phyloP scores from a whole-genome alignment of 257 asterid species.

The Solanum clarkiae region DNA sequence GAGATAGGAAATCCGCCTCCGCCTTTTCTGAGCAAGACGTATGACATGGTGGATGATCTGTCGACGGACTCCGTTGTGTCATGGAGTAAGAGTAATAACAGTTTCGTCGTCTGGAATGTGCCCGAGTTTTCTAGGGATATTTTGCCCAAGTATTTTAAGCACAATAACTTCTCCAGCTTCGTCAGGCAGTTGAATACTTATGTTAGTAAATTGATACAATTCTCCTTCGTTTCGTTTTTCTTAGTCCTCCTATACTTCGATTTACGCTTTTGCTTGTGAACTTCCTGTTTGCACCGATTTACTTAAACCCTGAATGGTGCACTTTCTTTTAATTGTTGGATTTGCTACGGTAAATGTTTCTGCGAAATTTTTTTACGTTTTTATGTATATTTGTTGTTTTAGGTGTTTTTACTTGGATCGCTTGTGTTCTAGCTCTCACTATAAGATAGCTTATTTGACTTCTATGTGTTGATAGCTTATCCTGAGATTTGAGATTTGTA shows the following conservation, averaged over 20 bases:
- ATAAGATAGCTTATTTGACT: background rate
- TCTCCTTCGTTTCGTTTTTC: background rate
- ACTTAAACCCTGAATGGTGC: background rate
- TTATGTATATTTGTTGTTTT: background rate
- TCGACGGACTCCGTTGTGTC: slow-evolving; percentile 57
- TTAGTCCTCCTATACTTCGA: background rate
- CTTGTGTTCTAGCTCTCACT: background rate
- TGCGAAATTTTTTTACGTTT: background rate
- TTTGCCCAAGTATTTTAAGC: slow-evolving; percentile 70
- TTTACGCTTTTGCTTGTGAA: background rate
- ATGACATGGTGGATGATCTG: slow-evolving; percentile 76
- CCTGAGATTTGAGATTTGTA: background rate
- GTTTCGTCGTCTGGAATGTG: slow-evolving; percentile 64
- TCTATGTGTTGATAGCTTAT: background rate
- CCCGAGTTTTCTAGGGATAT: slow-evolving; percentile 42
- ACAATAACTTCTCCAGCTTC: slow-evolving; percentile 74
- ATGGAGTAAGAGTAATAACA: slow-evolving; percentile 50
- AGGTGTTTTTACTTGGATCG: background rate
- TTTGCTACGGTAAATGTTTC: background rate
- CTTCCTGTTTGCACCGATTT: background rate
- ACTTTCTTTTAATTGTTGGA: background rate
- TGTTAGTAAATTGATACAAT: slow-evolving; percentile 15
- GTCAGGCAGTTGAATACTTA: slow-evolving; percentile 78
- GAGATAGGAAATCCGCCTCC: slow-evolving; percentile 18
- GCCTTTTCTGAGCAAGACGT: slow-evolving; percentile 71